Percentiles rank a stretch among this genome's conserved stretches.
Evolutionary conservation across 2,329 filamentous ascomycete genomes (phyloP).

Genomic region (Alternaria longipes): DNA sequence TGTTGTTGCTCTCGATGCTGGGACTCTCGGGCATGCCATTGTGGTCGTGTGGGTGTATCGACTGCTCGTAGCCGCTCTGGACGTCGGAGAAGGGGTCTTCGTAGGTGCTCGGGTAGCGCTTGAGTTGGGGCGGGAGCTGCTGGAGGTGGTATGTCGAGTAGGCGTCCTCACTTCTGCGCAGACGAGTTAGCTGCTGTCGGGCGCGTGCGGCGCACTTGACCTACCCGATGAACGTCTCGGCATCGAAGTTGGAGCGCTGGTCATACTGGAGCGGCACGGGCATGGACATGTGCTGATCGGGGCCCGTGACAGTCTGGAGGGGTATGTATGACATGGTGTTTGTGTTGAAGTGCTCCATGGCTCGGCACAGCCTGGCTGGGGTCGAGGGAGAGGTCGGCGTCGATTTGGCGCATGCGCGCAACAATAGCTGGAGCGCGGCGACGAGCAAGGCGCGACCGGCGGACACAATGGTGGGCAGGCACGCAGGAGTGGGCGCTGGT

Average conservation of each 20-base stretch:
- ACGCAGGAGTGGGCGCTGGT: constrained; percentile 19
- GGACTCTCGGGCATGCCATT: constrained; percentile 59
- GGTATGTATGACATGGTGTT: constrained; percentile 70
- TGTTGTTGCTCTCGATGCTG: constrained; percentile 70
- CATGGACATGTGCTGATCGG: constrained; percentile 50
- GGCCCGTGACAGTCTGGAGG: constrained; percentile 61
- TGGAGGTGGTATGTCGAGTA: constrained; percentile 56
- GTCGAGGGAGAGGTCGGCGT: constrained; percentile 22
- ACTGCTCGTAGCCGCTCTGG: constrained; percentile 59
- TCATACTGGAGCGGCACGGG: constrained; percentile 61
- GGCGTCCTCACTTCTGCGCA: constrained; percentile 60
- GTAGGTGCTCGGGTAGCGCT: constrained; percentile 61
- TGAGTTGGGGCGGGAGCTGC: constrained; percentile 54
- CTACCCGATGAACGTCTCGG: constrained; percentile 69
- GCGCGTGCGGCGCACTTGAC: constrained; percentile 19
- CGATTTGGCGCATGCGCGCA: constrained; percentile 44
- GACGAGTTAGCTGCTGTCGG: constrained; percentile 38
- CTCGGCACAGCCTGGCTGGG: constrained; percentile 38
- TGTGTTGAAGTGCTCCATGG: constrained; percentile 67
- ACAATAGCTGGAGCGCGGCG: constrained; percentile 16
- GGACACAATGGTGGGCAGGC: neutral
- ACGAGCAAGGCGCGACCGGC: constrained; percentile 10
- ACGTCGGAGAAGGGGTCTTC: constrained; percentile 63
- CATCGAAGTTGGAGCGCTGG: constrained; percentile 68
- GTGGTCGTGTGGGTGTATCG: constrained; percentile 57